Conservation (phyloP, 306 rosid genomes). For the Cicer judaicum region DNA sequence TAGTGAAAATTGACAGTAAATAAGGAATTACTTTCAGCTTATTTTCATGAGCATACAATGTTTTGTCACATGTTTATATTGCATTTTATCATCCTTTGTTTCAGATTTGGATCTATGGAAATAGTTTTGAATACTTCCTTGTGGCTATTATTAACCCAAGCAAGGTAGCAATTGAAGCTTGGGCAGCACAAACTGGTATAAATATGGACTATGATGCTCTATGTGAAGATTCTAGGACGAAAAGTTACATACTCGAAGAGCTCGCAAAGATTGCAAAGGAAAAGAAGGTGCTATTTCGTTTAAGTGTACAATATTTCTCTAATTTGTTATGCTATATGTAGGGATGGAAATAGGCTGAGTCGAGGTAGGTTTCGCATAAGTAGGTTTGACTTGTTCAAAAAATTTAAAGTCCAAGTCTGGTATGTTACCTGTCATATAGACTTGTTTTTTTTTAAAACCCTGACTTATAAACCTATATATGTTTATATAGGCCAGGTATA, state of each 20-base stretch:
- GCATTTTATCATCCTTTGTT: constrained; percentile 21
- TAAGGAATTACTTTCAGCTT: background rate
- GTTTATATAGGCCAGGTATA: background rate
- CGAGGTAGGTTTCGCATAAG: no score
- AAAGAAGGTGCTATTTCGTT: constrained; percentile 65
- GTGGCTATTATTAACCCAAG: constrained; percentile 76
- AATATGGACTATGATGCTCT: constrained; percentile 64
- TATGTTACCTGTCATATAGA: no score
- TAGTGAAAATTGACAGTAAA: background rate
- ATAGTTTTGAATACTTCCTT: constrained; percentile 86
- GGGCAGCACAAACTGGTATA: constrained; percentile 73
- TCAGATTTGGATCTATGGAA: constrained; percentile 95
- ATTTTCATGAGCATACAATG: constrained; percentile 10
- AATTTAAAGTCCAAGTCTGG: no score
- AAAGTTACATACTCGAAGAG: constrained; percentile 64
- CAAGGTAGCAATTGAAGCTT: constrained; percentile 61
- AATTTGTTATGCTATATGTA: background rate
- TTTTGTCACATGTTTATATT: background rate
- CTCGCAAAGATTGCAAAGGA: constrained; percentile 71
- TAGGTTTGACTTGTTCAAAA: no score
- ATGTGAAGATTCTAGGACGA: constrained; percentile 66
- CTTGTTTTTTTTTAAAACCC: no score
- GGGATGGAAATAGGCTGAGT: no score
- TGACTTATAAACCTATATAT: no score
- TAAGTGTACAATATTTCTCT: background rate